Evolutionary conservation across 2,329 filamentous ascomycete genomes (phyloP), one percentile per base, ranked within the genome.

Genomic region (Apiospora aurea): DNA sequence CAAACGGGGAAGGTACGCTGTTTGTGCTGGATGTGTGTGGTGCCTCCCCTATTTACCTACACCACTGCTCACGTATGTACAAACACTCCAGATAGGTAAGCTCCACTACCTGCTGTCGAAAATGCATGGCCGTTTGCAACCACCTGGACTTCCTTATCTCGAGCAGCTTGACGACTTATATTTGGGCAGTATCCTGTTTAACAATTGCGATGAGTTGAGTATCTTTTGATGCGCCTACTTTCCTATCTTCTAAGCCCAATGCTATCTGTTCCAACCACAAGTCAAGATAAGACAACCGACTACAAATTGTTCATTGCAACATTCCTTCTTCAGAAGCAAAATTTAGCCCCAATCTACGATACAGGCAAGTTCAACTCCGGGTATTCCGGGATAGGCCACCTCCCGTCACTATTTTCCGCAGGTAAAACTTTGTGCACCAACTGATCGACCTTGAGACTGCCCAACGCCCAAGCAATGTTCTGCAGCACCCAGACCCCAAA

Each of bases 401-500:
- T 64, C 21, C 57, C 57, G 10, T 77, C 75, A 1, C 73, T 75
- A 46, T 74, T 76, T 11, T 74, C 69, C 69, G 78, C 77, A 0
- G 77, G 76, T 49, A 74, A 18, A 1, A 79, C 6, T 24, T 70
- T 66, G 4, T 71, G 46, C 14, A 78, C 5, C 1, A 78, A 0
- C 69, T 76, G 74, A 29, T 77, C 72, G 10, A 79, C 14, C 21
- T 69, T 69, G 1, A 79, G 71, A 29, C 75, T 77, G 1, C 76
- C 74, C 1, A 78, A 51, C 8, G 80, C 75, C 61, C 77, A 75
- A 0, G 81, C 72, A 0, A 76, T 13, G 0, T 76, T 78, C 4
- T 80, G 77, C 72, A 80, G 75, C 43, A 78, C 74, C 11, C 78
- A 69, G 21, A 80, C 71, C 0, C 72, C 77, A 73, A 73, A 78